Conservation (phyloP, 1,284 basidiomycete genomes). For the Mycosarcoma maydis region DNA sequence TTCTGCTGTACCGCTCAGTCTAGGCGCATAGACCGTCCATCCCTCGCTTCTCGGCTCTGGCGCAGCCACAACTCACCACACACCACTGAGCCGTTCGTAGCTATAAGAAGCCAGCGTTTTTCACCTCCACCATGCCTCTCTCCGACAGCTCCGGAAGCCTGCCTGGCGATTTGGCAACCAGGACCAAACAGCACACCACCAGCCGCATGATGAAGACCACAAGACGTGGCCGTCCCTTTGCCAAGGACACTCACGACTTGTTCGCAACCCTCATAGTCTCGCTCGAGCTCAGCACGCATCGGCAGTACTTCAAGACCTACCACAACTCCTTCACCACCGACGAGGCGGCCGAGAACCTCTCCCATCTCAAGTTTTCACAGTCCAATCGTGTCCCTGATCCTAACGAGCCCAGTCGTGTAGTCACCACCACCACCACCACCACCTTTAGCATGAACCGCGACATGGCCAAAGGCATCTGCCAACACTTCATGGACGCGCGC, state of each 20-base stretch:
- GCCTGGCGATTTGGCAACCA: slow-evolving; percentile 42
- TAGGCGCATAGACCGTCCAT: background rate
- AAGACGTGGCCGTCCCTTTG: slow-evolving; percentile 54
- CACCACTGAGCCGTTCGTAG: too few species aligned
- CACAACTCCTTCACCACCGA: slow-evolving; percentile 96
- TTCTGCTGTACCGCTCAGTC: background rate
- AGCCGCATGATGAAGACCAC: slow-evolving; percentile 66
- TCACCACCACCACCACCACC: slow-evolving; percentile 98
- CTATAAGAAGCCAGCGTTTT: slow-evolving; percentile 6
- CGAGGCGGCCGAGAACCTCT: slow-evolving; percentile 91
- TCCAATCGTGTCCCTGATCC: slow-evolving; percentile 98
- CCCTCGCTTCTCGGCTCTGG: background rate
- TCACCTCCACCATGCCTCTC: slow-evolving; percentile 26
- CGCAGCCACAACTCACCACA: background rate
- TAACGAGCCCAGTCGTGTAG: slow-evolving; percentile 92
- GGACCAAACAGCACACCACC: slow-evolving; percentile 59
- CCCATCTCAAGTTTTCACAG: slow-evolving; percentile 97
- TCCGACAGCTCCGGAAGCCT: slow-evolving; percentile 46
- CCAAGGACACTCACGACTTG: slow-evolving; percentile 91
- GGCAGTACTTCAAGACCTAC: slow-evolving; percentile 95
- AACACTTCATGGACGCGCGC: slow-evolving; percentile 98
- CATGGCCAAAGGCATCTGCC: slow-evolving; percentile 99
- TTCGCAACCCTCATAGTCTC: slow-evolving; percentile 97
- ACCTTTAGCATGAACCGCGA: slow-evolving; percentile 99
- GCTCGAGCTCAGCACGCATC: slow-evolving; percentile 85